Base-by-base conservation (phyloP, 192 early-diverging fungal genomes). In the Backusella macrospora region DNA sequence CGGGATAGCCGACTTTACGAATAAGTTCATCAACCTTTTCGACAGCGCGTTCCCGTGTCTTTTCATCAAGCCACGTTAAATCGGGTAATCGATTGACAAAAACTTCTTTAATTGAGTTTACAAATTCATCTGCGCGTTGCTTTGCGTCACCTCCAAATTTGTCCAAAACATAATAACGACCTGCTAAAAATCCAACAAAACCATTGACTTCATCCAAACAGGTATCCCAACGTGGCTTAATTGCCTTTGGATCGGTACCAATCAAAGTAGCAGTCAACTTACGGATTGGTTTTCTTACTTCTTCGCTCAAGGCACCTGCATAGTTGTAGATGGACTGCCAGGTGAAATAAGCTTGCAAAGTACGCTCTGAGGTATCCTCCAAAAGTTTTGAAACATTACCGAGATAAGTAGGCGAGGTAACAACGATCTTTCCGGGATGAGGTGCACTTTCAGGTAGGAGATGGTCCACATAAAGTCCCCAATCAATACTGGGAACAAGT, bases 291-390 rank as follows among this genome's bases (percentile, higher is more conserved):
- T 78, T 81, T 9, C 79, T 77, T 0, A 80, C 71, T 5, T 81
- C 76, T 40, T 86, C 79, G 10, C 69, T 77, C 23, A 86, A 72
- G 39, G 70, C 68, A 21, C 67, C 45, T 6, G 81, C 72, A 63
- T 86, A 86, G 5, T 5, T 39, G 16, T 68, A 45, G 38, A 90
- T 78, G 21, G 79, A 43, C 45, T 79, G 78, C 88, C 88, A 90
- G 8, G 80, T 80, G 38, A 90, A 83, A 67, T 88, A 90, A 43
- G 75, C 72, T 68, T 87, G 81, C 0, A 90, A 38, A 2, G 80
- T 81, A 26, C 73, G 29, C 0, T 81, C 43, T 0, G 74, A 72
- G 1, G 84, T 80, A 13, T 81, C 75, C 16, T 76, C 44, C 3
- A 89, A 44, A 16, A 87, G 13, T 13, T 79, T 45, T 23, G 44